Evolutionary conservation across 306 rosid species (phyloP).

Genomic region (Mimosa pudica): DNA sequence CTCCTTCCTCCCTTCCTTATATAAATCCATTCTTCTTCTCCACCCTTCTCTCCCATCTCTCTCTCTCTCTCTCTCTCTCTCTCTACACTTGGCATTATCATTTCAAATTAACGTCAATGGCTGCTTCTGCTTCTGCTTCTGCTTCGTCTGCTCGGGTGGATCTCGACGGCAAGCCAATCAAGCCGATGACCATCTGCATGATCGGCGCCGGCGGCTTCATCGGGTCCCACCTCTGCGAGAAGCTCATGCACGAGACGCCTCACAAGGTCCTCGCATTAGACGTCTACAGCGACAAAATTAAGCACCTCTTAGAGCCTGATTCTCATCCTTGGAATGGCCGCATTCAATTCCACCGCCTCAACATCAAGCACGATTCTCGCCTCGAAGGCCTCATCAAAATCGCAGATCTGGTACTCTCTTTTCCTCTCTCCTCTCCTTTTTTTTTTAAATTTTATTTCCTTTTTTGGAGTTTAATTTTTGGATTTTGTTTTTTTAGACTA

Average conservation of each 20-base stretch:
- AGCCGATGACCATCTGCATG: constrained; percentile 87
- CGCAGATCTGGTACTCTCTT: constrained; percentile 74
- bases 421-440: background rate
- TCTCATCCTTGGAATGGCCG: constrained; percentile 71
- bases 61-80: background rate
- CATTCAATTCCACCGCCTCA: constrained; percentile 87
- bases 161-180: constrained; percentile 78
- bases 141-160: constrained; percentile 57
- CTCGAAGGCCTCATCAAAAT: constrained; percentile 89
- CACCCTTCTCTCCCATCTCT: background rate
- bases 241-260: constrained; percentile 74
- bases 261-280: constrained; percentile 83
- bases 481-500: constrained; percentile 51
- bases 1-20: background rate
- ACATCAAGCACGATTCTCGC: constrained; percentile 85
- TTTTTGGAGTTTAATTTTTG: background rate
- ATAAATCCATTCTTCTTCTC: background rate
- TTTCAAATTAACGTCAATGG: constrained; percentile 38
- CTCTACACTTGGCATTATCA: constrained; percentile 5
- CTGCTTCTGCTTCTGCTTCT: constrained; percentile 42
- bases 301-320: constrained; percentile 76
- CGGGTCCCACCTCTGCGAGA: constrained; percentile 92
- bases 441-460: constrained; percentile 4
- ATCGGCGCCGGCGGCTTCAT: constrained; percentile 97
- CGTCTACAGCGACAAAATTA: constrained; percentile 89